These are phyloP conservation scores for Posidonia oceanica DNA, from an alignment of 116 monocot genomes.

Conservation along the genomic window DNA sequence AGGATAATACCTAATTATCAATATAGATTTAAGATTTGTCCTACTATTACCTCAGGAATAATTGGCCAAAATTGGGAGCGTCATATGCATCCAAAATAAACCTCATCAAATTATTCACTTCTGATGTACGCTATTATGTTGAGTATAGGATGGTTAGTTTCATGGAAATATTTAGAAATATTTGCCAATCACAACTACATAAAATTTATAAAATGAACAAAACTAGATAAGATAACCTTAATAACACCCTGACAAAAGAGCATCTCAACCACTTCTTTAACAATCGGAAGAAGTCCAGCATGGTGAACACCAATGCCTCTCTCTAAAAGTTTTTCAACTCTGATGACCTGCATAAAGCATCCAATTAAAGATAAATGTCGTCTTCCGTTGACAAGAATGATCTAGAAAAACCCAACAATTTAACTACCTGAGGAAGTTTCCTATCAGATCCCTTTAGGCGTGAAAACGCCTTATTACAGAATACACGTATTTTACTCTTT, in stretches of 20 bases:
- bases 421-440: conserved; percentile 79
- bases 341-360: conserved; percentile 49
- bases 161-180: too few relatives aligned
- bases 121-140: too few relatives aligned
- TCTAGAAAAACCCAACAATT: neutral
- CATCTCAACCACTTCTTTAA: conserved; percentile 99
- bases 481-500: conserved; percentile 83
- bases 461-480: conserved; percentile 96
- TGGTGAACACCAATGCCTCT: conserved; percentile 97
- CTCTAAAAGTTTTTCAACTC: conserved; percentile 67
- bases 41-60: too few relatives aligned
- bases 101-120: too few relatives aligned
- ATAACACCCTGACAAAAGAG: conserved; percentile 98
- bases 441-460: conserved; percentile 94
- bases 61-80: too few relatives aligned
- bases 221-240: conserved; percentile 39
- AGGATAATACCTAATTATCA: too few relatives aligned
- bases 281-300: conserved; percentile 98
- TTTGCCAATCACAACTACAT: too few relatives aligned
- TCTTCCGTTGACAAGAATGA: neutral
- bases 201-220: neutral
- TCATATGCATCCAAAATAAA: too few relatives aligned
- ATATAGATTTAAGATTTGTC: too few relatives aligned
- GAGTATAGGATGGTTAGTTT: too few relatives aligned
- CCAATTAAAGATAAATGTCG: neutral